These are phyloP conservation scores for Rhodotorula sp. DNA, from an alignment of 1,284 basidiomycete species.

Conservation along the genomic window DNA sequence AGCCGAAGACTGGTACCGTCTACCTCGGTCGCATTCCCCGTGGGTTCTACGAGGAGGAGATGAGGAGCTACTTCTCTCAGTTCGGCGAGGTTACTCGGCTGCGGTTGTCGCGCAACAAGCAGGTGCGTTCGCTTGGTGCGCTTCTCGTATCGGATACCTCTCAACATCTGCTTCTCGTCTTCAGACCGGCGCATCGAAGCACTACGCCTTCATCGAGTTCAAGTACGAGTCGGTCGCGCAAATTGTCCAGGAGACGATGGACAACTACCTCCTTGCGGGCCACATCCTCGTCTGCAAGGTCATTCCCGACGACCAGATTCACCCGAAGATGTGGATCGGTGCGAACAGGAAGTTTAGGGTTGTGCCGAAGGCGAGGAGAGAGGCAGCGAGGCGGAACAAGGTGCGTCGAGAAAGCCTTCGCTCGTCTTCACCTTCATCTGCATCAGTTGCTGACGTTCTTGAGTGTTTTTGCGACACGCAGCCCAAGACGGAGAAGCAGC, in stretches of 20 bases:
- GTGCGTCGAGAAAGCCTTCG: constrained; percentile 52
- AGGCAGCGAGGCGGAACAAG: constrained; percentile 71
- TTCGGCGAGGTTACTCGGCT: constrained; percentile 89
- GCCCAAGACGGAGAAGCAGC: constrained; percentile 72
- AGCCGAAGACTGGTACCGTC: constrained; percentile 71
- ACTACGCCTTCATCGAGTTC: constrained; percentile 97
- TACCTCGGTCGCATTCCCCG: constrained; percentile 90
- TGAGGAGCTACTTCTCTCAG: constrained; percentile 88
- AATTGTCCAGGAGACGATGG: constrained; percentile 97
- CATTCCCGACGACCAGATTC: constrained; percentile 80
- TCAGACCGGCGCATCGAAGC: constrained; percentile 90
- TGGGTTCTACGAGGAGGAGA: constrained; percentile 94
- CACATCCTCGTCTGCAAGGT: constrained; percentile 86
- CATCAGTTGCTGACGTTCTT: neutral
- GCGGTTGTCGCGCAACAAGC: constrained; percentile 88
- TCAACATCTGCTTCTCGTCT: neutral
- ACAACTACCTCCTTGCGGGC: constrained; percentile 95
- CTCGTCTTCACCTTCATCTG: neutral
- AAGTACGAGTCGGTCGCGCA: constrained; percentile 81
- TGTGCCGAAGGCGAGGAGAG: constrained; percentile 67
- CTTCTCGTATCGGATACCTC: neutral
- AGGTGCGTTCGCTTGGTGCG: constrained; percentile 54
- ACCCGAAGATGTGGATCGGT: constrained; percentile 94
- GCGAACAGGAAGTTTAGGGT: constrained; percentile 85
- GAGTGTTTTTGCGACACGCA: constrained; percentile 51